Base-by-base conservation (phyloP, 2,329 filamentous ascomycete species). In the Xylaria sp. region DNA sequence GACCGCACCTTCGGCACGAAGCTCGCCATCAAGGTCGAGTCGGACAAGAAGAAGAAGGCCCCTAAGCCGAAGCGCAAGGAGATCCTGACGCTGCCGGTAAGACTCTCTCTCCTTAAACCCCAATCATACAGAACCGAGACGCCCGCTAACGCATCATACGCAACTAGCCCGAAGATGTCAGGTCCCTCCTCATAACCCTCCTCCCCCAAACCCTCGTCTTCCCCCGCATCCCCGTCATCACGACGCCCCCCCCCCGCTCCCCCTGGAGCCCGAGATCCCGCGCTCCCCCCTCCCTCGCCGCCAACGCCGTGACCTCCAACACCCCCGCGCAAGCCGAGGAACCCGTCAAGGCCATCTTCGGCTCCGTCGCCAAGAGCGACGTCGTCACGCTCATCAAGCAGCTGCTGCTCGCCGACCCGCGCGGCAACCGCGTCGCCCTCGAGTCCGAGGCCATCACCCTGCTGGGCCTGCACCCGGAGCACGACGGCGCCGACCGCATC, bases 291-390 rank as follows among this genome's bases (percentile, higher is more conserved):
- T 65, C 66, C 8, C 65, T 70, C 49, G 65, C 70, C 59, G 52
- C 63, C 56, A 64, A 69, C 62, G 69, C 68, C 55, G 61, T 51
- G 13, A 58, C 64, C 30, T 70, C 67, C 4, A 35, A 54, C 10
- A 59, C 62, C 37, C 37, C 55, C n/a, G 58, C 67, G 30, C 54
- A 58, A 16, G 16, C 61, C 35, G 35, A 42, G 9, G 11, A 42
- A 42, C 11, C 66, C 30, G 55, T 66, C 2, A 64, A 57, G 2
- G 57, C 73, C 60, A 78, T 79, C 59, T 78, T 75, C 64, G 77
- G 77, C 47, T 78, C 77, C 54, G 77, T 79, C 5, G 75, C 76
- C 23, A 63, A 68, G 51, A 63, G 54, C 55, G 75, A 79, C 65
- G 68, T 79, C 46, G 67, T 74, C 1, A 65, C 65, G 23, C 52